Conservation (phyloP, 768 basidiomycete species). For the Podaxis sp. region DNA sequence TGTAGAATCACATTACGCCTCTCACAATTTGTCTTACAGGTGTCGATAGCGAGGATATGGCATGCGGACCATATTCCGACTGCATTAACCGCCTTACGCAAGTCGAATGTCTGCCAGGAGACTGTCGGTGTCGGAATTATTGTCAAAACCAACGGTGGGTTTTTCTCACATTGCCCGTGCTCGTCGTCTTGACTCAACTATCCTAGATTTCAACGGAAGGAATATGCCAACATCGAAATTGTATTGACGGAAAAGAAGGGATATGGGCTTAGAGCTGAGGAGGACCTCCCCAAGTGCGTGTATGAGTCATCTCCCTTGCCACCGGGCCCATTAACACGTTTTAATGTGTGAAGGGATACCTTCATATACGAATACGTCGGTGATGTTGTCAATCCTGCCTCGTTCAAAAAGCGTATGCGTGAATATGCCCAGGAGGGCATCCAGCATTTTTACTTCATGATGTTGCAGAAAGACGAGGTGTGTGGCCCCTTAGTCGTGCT, state of each 20-base stretch:
- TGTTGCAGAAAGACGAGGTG: conserved; percentile 97
- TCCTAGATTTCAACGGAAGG: conserved; percentile 77
- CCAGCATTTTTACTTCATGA: conserved; percentile 99
- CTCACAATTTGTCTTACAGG: conserved; percentile 41
- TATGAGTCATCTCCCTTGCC: background rate
- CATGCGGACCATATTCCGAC: conserved; percentile 86
- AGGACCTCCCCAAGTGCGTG: conserved; percentile 62
- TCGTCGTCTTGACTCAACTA: conserved; percentile 12
- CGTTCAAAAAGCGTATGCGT: conserved; percentile 92
- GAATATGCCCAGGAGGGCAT: conserved; percentile 93
- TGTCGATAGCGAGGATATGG: conserved; percentile 54
- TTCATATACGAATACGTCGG: conserved; percentile 99
- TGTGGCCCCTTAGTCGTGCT: conserved; percentile 20
- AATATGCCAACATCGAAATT: conserved; percentile 86
- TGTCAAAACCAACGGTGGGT: conserved; percentile 93
- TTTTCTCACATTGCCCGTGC: conserved; percentile 15
- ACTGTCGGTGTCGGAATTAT: conserved; percentile 77
- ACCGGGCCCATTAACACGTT: conserved; percentile 6
- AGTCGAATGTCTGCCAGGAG: conserved; percentile 90
- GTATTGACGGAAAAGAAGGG: conserved; percentile 96
- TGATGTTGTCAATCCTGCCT: conserved; percentile 84
- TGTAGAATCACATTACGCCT: conserved; percentile 1
- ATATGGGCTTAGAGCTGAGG: conserved; percentile 82
- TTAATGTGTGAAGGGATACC: conserved; percentile 55
- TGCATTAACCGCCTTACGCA: conserved; percentile 98